Percentiles rank a stretch among this genome's conserved stretches.
Evolutionary conservation across 352 stramenopile genomes (phyloP).

Genomic region (Globisporangium viniferum): DNA sequence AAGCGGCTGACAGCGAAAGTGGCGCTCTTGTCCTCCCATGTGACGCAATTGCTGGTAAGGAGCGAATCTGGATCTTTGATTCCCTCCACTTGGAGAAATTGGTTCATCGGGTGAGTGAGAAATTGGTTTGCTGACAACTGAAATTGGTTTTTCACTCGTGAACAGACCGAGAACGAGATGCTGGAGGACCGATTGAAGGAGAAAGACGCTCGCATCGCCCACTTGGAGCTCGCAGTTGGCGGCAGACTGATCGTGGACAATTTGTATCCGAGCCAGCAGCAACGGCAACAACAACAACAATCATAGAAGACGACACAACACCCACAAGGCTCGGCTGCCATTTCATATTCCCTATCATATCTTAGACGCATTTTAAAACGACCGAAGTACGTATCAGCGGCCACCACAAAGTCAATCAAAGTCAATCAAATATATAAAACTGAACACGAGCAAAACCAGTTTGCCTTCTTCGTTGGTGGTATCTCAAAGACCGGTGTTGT

Average conservation of each 20-base stretch:
- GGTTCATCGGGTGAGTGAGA: background rate
- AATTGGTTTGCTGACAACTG: background rate
- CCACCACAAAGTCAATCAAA: constrained; percentile 3
- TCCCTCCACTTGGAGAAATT: constrained; percentile 1
- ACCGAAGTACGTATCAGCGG: background rate
- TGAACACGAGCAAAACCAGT: constrained; percentile 2
- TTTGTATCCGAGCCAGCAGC: background rate
- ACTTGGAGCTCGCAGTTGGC: constrained; percentile 50
- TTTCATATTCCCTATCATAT: constrained; percentile 1
- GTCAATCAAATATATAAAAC: constrained; percentile 9
- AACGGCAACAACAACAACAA: background rate
- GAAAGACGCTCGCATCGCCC: constrained; percentile 43
- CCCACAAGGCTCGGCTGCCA: background rate
- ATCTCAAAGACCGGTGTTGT: constrained; percentile 24
- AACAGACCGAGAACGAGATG: constrained; percentile 36
- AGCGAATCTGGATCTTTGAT: background rate
- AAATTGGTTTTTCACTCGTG: background rate
- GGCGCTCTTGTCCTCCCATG: constrained; percentile 23
- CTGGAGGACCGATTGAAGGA: constrained; percentile 32
- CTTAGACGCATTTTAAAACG: constrained; percentile 17
- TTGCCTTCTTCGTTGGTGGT: constrained; percentile 24
- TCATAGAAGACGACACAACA: background rate
- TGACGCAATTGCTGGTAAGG: constrained; percentile 35
- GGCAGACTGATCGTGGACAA: constrained; percentile 37
- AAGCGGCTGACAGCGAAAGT: constrained; percentile 38